phyloP scores from a whole-genome alignment of 2,329 filamentous ascomycete genomes.

The Claviceps sp. region DNA sequence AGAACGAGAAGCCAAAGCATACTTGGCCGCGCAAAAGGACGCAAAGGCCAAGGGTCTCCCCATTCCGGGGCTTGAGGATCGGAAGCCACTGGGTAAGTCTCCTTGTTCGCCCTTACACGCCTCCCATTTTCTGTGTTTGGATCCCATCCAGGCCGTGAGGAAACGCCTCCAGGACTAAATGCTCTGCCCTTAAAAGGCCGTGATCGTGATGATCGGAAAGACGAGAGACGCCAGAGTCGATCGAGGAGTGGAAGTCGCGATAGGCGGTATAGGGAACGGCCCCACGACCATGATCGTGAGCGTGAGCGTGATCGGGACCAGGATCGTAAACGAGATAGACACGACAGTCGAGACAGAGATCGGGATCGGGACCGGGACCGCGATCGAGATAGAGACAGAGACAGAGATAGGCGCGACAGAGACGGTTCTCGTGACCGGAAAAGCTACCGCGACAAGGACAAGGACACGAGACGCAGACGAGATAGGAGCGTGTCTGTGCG shows the following conservation, averaged over 20 bases:
- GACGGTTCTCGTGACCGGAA: conserved; percentile 19
- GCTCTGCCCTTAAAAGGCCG: background rate
- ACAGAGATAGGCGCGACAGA: conserved; percentile 12
- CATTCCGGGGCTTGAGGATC: conserved; percentile 44
- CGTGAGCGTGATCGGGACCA: conserved; percentile 16
- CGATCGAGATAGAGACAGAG: conserved; percentile 11
- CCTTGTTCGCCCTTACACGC: background rate
- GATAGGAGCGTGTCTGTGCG: conserved; percentile 23
- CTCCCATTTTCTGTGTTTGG: too few species aligned
- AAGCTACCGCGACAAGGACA: conserved; percentile 15
- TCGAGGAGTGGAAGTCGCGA: conserved; percentile 19
- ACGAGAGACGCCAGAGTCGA: conserved; percentile 23
- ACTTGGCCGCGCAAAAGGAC: conserved; percentile 47
- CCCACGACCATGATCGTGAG: conserved; percentile 14
- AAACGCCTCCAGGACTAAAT: background rate
- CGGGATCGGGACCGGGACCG: conserved; percentile 24
- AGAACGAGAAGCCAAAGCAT: conserved; percentile 51
- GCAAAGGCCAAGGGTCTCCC: conserved; percentile 46
- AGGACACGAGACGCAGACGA: conserved; percentile 14
- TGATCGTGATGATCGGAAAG: conserved; percentile 18
- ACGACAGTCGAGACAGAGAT: conserved; percentile 20
- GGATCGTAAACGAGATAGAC: conserved; percentile 19
- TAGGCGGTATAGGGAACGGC: conserved; percentile 20
- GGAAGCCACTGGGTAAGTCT: conserved; percentile 14
- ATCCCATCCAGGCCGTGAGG: background rate